phyloP scores from a whole-genome alignment of 2,329 filamentous ascomycete species.

The Graphium sp. region DNA sequence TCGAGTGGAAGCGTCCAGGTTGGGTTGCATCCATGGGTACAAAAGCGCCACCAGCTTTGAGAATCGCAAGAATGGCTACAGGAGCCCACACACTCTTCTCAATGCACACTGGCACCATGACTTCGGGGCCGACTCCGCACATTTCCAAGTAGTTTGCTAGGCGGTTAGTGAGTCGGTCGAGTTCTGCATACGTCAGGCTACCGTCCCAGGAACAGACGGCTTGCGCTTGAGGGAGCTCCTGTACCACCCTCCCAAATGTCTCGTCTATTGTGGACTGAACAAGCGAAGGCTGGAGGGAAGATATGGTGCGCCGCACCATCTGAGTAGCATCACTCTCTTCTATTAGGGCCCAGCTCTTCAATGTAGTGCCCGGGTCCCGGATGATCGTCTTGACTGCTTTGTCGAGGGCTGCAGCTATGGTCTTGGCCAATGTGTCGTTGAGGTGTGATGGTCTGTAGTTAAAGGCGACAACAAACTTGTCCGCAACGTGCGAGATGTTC shows the following conservation, averaged over 20 bases:
- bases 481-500: too few relatives aligned
- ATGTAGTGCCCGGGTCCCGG: too few relatives aligned
- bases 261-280: too few relatives aligned
- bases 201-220: constrained; percentile 28
- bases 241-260: constrained; percentile 22
- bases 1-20: constrained; percentile 19
- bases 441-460: too few relatives aligned
- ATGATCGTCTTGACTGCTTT: too few relatives aligned
- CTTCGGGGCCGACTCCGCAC: constrained; percentile 30
- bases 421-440: too few relatives aligned
- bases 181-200: constrained; percentile 20
- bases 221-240: constrained; percentile 17
- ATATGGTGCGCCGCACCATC: too few relatives aligned
- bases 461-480: too few relatives aligned
- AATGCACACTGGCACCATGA: constrained; percentile 48
- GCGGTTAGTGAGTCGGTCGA: constrained; percentile 18
- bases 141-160: constrained; percentile 28
- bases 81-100: constrained; percentile 55
- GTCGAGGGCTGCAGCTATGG: too few relatives aligned
- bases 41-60: constrained; percentile 40
- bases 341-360: too few relatives aligned
- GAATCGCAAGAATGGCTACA: constrained; percentile 49
- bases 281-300: too few relatives aligned
- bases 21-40: constrained; percentile 30
- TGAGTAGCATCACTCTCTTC: too few relatives aligned